Evolutionary conservation across 2,329 filamentous ascomycete genomes (phyloP).

Genomic region (Microsporum canis): DNA sequence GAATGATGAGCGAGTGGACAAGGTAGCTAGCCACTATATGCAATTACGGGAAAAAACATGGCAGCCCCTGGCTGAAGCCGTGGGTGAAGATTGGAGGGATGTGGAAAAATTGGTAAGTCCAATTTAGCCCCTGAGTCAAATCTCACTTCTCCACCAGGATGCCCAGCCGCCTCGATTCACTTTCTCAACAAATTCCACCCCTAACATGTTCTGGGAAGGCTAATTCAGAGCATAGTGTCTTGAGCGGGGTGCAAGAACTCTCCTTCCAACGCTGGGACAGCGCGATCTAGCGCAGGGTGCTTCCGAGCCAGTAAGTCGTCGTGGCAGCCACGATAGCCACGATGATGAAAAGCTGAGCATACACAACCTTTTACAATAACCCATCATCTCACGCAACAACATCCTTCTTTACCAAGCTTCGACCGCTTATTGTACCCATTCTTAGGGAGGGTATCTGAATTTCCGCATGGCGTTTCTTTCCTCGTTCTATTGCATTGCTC

Average conservation of each 20-base stretch:
- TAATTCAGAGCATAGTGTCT: constrained; percentile 15
- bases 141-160: not conserved
- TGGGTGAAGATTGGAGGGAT: constrained; percentile 48
- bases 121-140: not conserved
- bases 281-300: constrained; percentile 7
- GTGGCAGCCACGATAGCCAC: constrained; percentile 15
- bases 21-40: constrained; percentile 68
- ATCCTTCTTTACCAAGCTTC: not conserved
- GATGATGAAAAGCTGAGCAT: constrained; percentile 16
- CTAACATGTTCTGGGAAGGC: not conserved
- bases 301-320: constrained; percentile 8
- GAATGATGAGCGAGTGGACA: constrained; percentile 63
- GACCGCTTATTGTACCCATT: not conserved
- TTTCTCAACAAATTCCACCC: not conserved
- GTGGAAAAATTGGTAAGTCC: constrained; percentile 71
- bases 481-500: not conserved
- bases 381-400: not conserved
- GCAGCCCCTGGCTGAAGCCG: constrained; percentile 55
- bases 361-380: constrained; percentile 10
- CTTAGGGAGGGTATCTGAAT: constrained; percentile 1
- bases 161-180: not conserved
- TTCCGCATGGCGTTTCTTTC: not conserved
- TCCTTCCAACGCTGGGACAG: constrained; percentile 13
- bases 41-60: constrained; percentile 70
- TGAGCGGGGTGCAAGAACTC: constrained; percentile 15